Evolutionary conservation across 306 rosid species (phyloP).

Genomic region (Vigna angularis): DNA sequence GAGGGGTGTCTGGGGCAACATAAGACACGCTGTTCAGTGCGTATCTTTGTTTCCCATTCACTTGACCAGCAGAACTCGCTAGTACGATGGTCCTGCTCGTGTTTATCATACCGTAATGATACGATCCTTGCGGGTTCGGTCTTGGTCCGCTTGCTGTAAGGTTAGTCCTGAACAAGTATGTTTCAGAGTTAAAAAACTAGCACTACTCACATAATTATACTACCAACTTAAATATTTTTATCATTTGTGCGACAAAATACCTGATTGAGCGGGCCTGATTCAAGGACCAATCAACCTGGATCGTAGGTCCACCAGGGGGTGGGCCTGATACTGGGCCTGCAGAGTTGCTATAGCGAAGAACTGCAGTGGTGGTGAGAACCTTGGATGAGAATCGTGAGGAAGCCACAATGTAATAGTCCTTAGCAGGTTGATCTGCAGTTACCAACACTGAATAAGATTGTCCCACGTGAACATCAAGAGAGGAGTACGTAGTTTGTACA

Average conservation of each 20-base stretch:
- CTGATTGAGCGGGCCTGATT: constrained; percentile 99
- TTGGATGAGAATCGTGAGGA: constrained; percentile 73
- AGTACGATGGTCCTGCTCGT: constrained; percentile 72
- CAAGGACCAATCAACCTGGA: constrained; percentile 95
- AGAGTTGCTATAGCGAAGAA: constrained; percentile 84
- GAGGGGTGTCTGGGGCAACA: constrained; percentile 87
- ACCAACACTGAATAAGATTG: constrained; percentile 90
- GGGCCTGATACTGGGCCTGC: constrained; percentile 85
- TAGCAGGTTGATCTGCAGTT: constrained; percentile 89
- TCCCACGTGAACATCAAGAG: constrained; percentile 89
- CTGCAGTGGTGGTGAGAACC: constrained; percentile 70
- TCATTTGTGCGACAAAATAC: constrained; percentile 38
- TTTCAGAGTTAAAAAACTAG: too few relatives aligned
- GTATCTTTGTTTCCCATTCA: constrained; percentile 83
- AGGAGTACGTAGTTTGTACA: constrained; percentile 82
- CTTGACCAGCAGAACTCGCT: constrained; percentile 74
- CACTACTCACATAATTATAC: too few relatives aligned
- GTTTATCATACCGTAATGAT: constrained; percentile 87
- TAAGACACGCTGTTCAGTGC: constrained; percentile 91
- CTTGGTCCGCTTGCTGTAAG: constrained; percentile 99
- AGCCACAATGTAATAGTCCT: constrained; percentile 78
- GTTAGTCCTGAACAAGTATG: constrained; percentile 68
- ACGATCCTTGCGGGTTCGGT: constrained; percentile 98
- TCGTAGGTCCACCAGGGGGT: constrained; percentile 98
- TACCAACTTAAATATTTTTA: too few relatives aligned